Percentiles rank a stretch among this genome's conserved stretches.
Evolutionary conservation across 2,329 filamentous ascomycete species (phyloP).

Genomic region (Myriosclerotinia scirpicola): DNA sequence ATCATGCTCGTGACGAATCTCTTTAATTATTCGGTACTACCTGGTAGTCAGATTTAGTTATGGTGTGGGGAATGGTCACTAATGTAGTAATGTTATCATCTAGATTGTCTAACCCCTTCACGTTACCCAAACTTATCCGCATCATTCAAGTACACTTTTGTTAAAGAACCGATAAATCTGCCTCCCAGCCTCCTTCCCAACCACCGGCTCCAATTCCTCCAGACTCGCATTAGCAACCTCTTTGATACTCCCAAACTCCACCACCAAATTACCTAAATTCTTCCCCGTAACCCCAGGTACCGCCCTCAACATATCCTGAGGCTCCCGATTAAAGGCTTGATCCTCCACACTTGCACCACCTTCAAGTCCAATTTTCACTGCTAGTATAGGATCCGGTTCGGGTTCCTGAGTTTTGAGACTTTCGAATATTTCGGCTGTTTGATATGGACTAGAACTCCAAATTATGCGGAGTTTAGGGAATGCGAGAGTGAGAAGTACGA

Average conservation of each 20-base stretch:
- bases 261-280: constrained; percentile 69
- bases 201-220: constrained; percentile 67
- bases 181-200: constrained; percentile 75
- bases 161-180: constrained; percentile 83
- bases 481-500: constrained; percentile 87
- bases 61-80: too few relatives aligned
- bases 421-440: constrained; percentile 96
- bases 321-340: constrained; percentile 76
- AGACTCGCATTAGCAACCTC: constrained; percentile 86
- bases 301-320: constrained; percentile 84
- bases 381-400: constrained; percentile 87
- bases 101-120: neutral
- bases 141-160: constrained; percentile 38
- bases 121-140: neutral
- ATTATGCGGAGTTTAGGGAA: constrained; percentile 89
- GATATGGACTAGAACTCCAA: constrained; percentile 90
- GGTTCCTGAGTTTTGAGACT: constrained; percentile 85
- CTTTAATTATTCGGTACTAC: neutral
- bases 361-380: constrained; percentile 79
- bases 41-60: neutral
- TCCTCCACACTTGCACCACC: constrained; percentile 60
- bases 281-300: constrained; percentile 83
- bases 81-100: neutral
- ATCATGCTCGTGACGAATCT: neutral
- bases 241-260: constrained; percentile 71